Conservation (phyloP, 129 eudicot species). For the Chrysanthemum seticuspe region DNA sequence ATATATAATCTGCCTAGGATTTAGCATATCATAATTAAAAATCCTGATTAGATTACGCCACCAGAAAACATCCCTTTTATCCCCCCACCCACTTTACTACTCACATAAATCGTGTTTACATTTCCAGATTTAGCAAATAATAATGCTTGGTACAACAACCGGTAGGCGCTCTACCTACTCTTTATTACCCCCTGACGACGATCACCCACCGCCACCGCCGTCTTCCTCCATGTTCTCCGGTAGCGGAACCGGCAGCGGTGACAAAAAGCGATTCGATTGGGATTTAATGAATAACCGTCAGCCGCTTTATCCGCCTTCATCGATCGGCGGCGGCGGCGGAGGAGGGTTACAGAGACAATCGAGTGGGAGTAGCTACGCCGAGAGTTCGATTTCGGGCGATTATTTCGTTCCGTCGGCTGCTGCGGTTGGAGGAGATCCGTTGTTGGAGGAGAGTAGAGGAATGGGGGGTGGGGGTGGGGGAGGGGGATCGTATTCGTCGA, state of each 20-base stretch:
- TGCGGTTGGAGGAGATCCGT: constrained; percentile 36
- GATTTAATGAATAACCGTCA: constrained; percentile 34
- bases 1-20: too few relatives aligned
- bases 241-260: constrained; percentile 40
- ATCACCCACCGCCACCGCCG: constrained; percentile 42
- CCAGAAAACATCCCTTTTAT: too few relatives aligned
- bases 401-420: constrained; percentile 56
- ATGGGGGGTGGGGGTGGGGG: constrained; percentile 32
- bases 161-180: not conserved
- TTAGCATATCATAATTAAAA: too few relatives aligned
- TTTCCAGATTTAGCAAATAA: too few relatives aligned
- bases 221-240: constrained; percentile 39
- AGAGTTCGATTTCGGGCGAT: constrained; percentile 93
- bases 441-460: constrained; percentile 29
- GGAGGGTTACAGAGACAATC: constrained; percentile 72
- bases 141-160: too few relatives aligned
- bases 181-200: constrained; percentile 53
- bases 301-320: constrained; percentile 36
- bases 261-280: constrained; percentile 61
- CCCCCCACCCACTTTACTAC: too few relatives aligned
- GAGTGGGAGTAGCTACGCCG: constrained; percentile 90
- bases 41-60: constrained; percentile 52
- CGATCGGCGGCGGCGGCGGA: constrained; percentile 39
- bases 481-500: constrained; percentile 41
- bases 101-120: too few relatives aligned